Conservation (phyloP, 345 rosid species). For the Bruguiera parviflora region DNA sequence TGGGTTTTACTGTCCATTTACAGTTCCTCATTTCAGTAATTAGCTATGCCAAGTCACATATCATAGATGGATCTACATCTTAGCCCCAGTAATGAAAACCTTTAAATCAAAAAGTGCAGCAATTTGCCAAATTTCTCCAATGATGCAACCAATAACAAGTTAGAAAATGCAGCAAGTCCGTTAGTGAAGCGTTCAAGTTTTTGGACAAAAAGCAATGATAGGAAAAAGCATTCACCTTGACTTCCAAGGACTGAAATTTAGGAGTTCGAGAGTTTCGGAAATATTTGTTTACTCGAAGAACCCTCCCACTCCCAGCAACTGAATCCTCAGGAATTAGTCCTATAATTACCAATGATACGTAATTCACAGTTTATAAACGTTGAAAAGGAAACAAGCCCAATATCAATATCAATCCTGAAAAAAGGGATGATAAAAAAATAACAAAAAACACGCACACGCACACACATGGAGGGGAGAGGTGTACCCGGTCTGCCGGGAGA, state of each 20-base stretch:
- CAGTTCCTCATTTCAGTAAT: not conserved
- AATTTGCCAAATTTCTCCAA: not conserved
- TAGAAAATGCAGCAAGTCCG: not conserved
- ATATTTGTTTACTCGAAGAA: constrained; percentile 36
- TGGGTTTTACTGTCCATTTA: not conserved
- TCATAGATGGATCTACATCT: not conserved
- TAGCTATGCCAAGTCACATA: not conserved
- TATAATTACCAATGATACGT: constrained; percentile 7
- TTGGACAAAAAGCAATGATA: not conserved
- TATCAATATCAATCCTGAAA: not conserved
- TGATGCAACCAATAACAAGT: not conserved
- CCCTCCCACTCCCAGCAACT: constrained; percentile 40
- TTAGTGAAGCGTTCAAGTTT: not conserved
- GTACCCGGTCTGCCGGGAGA: constrained; percentile 42
- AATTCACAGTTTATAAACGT: constrained; percentile 4
- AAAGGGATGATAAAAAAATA: not conserved
- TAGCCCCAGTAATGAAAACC: not conserved
- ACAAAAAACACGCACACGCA: not conserved
- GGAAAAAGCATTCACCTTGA: constrained; percentile 47
- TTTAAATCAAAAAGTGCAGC: too few relatives aligned
- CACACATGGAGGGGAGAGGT: not conserved
- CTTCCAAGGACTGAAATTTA: constrained; percentile 52
- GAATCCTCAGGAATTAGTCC: constrained; percentile 38
- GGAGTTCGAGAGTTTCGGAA: constrained; percentile 37
- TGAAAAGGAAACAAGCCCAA: not conserved